Evolutionary conservation across 306 rosid species (phyloP).

Genomic region (Cicer chorassanicum): DNA sequence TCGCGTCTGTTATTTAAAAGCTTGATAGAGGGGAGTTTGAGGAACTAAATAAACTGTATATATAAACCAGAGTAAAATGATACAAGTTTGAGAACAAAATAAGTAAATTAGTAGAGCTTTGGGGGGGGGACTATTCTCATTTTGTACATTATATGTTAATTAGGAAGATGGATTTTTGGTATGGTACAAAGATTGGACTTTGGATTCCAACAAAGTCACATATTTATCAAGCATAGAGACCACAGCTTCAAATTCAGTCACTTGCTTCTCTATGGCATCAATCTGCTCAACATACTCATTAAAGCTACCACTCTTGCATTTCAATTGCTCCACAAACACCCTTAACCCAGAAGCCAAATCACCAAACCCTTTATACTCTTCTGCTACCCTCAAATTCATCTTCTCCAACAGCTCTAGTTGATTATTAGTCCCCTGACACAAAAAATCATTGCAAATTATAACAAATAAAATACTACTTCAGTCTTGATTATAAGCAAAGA

Average conservation of each 20-base stretch:
- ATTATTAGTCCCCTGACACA: conserved; percentile 72
- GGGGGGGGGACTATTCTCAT: neutral
- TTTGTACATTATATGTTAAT: neutral
- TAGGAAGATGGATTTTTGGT: conserved; percentile 54
- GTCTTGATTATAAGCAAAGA: no score
- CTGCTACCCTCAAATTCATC: conserved; percentile 80
- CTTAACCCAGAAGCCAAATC: conserved; percentile 88
- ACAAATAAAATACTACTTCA: neutral
- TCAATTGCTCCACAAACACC: conserved; percentile 86
- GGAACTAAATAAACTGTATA: neutral
- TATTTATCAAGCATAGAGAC: conserved; percentile 82
- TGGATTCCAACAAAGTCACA: conserved; percentile 71
- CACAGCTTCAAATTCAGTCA: conserved; percentile 85
- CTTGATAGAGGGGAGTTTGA: neutral
- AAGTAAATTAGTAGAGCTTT: neutral
- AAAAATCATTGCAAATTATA: neutral
- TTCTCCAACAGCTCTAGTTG: conserved; percentile 85
- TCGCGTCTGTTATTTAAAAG: neutral
- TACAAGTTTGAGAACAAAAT: neutral
- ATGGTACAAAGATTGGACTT: conserved; percentile 57
- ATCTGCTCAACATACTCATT: conserved; percentile 75
- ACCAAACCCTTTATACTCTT: conserved; percentile 81
- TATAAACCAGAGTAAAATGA: no score
- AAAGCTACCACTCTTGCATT: conserved; percentile 73
- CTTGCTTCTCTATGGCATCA: conserved; percentile 78